Conservation (phyloP, 1,139 yeast species). For the Taiozyma sp. region DNA sequence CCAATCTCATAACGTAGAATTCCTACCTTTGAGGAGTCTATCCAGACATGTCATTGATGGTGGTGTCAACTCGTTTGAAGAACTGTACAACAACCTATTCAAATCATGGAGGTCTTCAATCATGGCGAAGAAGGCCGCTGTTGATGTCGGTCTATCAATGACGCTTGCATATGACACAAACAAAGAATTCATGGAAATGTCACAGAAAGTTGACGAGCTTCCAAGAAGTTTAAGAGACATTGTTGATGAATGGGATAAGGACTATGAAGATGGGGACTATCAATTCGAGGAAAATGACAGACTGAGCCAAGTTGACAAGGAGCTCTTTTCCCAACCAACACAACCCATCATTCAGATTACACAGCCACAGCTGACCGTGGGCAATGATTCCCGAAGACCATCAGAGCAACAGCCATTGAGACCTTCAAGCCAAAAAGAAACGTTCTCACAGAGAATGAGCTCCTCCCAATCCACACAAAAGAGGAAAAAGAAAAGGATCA, state of each 20-base stretch:
- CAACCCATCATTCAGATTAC: constrained; percentile 3
- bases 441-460: constrained; percentile 1
- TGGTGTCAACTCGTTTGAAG: not conserved
- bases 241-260: constrained; percentile 18
- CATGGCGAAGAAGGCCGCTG: constrained; percentile 6
- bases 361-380: constrained; percentile 2
- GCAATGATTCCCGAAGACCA: not conserved
- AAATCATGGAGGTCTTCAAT: constrained; percentile 8
- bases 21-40: constrained; percentile 9
- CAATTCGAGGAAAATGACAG: constrained; percentile 7
- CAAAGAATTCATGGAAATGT: constrained; percentile 7
- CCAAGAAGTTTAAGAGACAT: constrained; percentile 9
- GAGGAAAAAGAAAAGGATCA: constrained; percentile 8
- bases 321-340: not conserved
- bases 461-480: not conserved
- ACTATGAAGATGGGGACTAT: constrained; percentile 3
- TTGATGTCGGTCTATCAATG: constrained; percentile 11
- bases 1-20: constrained; percentile 26
- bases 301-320: not conserved
- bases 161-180: constrained; percentile 7
- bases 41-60: constrained; percentile 2
- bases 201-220: not conserved
- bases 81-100: not conserved
- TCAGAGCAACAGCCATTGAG: not conserved
- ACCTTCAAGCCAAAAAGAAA: not conserved